phyloP scores from a whole-genome alignment of 2,329 filamentous ascomycete species.

The Nothophaeocryptopus gaeumannii region DNA sequence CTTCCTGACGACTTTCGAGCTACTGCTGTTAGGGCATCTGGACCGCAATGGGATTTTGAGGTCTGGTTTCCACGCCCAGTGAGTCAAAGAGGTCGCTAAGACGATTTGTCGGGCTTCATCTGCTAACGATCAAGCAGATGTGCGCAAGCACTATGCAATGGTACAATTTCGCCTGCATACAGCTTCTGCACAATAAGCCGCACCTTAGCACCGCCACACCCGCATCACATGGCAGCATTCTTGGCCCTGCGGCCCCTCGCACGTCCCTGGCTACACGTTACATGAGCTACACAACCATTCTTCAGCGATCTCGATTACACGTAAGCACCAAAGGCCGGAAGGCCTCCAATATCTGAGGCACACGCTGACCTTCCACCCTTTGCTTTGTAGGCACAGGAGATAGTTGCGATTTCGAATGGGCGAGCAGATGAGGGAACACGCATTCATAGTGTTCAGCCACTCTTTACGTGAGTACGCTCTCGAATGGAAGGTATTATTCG shows the following conservation, averaged over 20 bases:
- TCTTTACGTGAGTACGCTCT: slow-evolving; percentile 21
- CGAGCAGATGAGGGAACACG: slow-evolving; percentile 56
- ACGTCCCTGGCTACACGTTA: slow-evolving; percentile 54
- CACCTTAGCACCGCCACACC: slow-evolving; percentile 48
- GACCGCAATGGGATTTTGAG: slow-evolving; percentile 33
- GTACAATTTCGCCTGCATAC: slow-evolving; percentile 63
- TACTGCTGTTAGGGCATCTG: slow-evolving; percentile 42
- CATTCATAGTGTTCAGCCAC: slow-evolving; percentile 40
- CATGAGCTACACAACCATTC: slow-evolving; percentile 56
- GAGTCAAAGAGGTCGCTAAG: no score
- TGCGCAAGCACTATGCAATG: slow-evolving; percentile 65
- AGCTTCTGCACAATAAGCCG: slow-evolving; percentile 60
- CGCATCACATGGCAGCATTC: not conserved
- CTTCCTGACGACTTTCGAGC: slow-evolving; percentile 60
- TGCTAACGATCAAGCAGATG: slow-evolving; percentile 36
- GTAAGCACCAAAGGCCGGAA: no score
- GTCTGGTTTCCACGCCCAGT: slow-evolving; percentile 60
- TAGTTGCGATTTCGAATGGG: slow-evolving; percentile 59
- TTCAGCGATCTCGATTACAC: slow-evolving; percentile 55
- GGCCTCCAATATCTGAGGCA: no score
- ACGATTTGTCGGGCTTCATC: no score
- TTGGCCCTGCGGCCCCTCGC: slow-evolving; percentile 16
- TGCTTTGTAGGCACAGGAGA: no score
- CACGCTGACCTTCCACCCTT: no score
- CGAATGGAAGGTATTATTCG: not conserved